Base-by-base conservation (phyloP, 495 filamentous ascomycete genomes). In the Penicillium diatomitis region DNA sequence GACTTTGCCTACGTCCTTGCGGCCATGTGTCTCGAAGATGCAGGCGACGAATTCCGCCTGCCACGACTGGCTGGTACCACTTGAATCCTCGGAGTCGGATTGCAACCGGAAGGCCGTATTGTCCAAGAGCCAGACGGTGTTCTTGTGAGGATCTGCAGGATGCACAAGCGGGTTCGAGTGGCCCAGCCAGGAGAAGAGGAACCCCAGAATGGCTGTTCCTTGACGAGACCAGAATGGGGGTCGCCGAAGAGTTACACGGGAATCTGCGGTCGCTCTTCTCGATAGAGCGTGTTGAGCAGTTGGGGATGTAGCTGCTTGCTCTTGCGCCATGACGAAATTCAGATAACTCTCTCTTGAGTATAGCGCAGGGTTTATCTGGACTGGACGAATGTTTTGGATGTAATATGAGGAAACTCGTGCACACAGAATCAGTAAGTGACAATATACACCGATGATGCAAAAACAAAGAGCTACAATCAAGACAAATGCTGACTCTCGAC, bases 111-210 rank as follows among this genome's bases (percentile, higher is more conserved):
- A 95, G 5, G 89, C 91, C 6, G 87, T 88, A 57, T 92, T 96
- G 70, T 96, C 89, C 36, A 96, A 65, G 8, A 97, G 70, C 91
- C 91, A 96, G 27, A 96, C 83, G 7, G 75, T 78, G 53, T 96
- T 81, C 30, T 68, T 66, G 11, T 68, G 59, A 31, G 69, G 67
- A 41, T 79, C 61, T 37, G 73, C 70, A 9, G 52, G 52, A 2
- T 63, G 65, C 4, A 56, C 46, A 8, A 64, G 51, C 10, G 62
- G 65, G 37, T 60, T 62, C 44, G 60, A 63, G 32, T 60, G 48
- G 38, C 55, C 60, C 27, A 67, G 48, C 33, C 64, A 50, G 5
- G 64, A 66, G 5, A 52, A 38, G 32, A 65, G 46, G 51, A 65
- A 56, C 7, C 54, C 55, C 29, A 63, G 46, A 33, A 70, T 55